Conservation (phyloP, 306 rosid species). For the Parietaria judaica region DNA sequence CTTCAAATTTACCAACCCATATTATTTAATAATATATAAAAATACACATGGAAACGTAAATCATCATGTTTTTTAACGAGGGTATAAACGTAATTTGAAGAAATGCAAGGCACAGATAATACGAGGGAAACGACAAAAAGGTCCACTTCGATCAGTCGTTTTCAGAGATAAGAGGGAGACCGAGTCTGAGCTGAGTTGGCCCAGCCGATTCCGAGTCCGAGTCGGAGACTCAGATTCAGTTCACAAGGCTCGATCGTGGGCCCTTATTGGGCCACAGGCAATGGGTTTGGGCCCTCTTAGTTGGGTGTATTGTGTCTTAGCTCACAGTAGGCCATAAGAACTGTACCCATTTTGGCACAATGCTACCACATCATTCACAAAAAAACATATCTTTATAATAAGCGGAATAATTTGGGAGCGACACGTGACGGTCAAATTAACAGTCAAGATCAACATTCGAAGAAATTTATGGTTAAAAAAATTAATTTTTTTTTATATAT, state of each 20-base stretch:
- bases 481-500: too few species aligned
- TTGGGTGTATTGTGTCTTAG: neutral
- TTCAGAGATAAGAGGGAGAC: neutral
- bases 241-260: neutral
- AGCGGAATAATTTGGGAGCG: too few species aligned
- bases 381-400: too few species aligned
- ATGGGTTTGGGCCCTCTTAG: constrained; percentile 1
- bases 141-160: constrained; percentile 29
- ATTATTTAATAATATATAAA: neutral
- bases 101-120: neutral
- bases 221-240: too few species aligned
- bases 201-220: too few species aligned
- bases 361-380: neutral
- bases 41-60: neutral
- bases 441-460: too few species aligned
- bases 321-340: neutral
- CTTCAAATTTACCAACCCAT: too few species aligned
- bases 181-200: neutral
- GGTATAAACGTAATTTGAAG: neutral
- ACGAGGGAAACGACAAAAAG: constrained; percentile 13
- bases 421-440: too few species aligned
- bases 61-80: neutral
- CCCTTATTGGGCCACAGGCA: constrained; percentile 11
- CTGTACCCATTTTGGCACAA: neutral
- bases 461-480: too few species aligned